Base-by-base conservation (phyloP, 164 flowering plant genomes). In the Paratinospora sagittata region DNA sequence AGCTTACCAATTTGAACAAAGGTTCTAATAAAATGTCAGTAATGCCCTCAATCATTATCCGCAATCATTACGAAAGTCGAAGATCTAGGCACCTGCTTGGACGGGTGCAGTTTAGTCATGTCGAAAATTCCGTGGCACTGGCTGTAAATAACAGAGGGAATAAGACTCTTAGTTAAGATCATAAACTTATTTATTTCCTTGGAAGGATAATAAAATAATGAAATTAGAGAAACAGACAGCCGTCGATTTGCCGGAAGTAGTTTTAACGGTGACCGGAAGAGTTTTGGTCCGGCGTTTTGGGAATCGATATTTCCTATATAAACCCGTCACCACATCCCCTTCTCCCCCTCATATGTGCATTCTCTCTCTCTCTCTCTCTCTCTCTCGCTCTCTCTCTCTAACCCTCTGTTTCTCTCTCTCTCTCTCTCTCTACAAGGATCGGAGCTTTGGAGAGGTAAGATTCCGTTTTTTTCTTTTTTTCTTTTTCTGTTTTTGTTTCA, bases 281-380 rank as follows among this genome's bases (percentile, higher is more conserved):
- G 70, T 68, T 13, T n/a, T 41, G 73, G 81, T 67, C 75, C 78
- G 84, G 72, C 26, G 65, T 67, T 41, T 55, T 63, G 67, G 76
- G 43, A 30, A 64, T 79, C 83, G 82, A 78, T 75, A 81, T 78
- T 82, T 84, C 84, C 88, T 85, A 85, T 87, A 87, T 78, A 87
- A 80, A 85, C 78, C 81, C 85, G 49, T 70, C 72, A 41, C 74
- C 78, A 71, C 73, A 67, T 78, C 55, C 81, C 61, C 57, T 52
- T 69, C 34, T 75, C 39, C 24, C 71, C 72, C 77, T 72, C 81
- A 74, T 81, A 71, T 72, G 70, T 61, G 68, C 79, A 16, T 41
- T 71, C 75, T 27, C 61, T 60, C 43, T 70, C 63, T 39, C 68
- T 23, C 68, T 64, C 11, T 39, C 27, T 34, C 71, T 70, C 45